Conservation (phyloP, 305 asterid genomes). For the Lippia alba region DNA sequence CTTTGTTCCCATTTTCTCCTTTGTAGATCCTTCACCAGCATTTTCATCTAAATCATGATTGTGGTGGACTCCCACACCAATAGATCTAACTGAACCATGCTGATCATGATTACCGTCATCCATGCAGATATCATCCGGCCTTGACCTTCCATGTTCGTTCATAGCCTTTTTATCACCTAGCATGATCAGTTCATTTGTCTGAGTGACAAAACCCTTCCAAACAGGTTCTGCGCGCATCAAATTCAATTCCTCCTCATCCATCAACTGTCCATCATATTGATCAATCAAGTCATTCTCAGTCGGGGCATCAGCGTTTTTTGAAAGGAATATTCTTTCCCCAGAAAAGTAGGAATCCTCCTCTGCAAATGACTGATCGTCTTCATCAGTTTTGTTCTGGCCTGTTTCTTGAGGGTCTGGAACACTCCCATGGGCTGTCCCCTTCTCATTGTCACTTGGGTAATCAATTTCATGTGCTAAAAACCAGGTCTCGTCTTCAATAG, state of each 20-base stretch:
- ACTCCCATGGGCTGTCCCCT: constrained; percentile 82
- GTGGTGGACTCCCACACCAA: constrained; percentile 97
- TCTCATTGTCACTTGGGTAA: constrained; percentile 98
- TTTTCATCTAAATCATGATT: constrained; percentile 64
- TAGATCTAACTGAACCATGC: constrained; percentile 94
- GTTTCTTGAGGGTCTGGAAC: constrained; percentile 79
- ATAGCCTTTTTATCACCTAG: constrained; percentile 63
- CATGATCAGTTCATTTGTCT: constrained; percentile 75
- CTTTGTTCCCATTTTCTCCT: constrained; percentile 51
- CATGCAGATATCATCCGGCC: constrained; percentile 64
- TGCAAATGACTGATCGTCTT: constrained; percentile 90
- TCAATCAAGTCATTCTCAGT: constrained; percentile 64
- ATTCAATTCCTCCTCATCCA: constrained; percentile 89
- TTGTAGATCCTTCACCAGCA: constrained; percentile 48
- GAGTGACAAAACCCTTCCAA: constrained; percentile 95
- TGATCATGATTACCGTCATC: constrained; percentile 79
- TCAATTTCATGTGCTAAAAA: constrained; percentile 98
- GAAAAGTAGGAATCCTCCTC: constrained; percentile 97
- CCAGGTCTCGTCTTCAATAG: constrained; percentile 97
- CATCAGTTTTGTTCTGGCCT: constrained; percentile 76
- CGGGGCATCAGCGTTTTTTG: constrained; percentile 66
- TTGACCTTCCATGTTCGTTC: constrained; percentile 68
- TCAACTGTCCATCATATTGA: constrained; percentile 88
- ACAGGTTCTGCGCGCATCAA: constrained; percentile 92
- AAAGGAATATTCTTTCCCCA: constrained; percentile 75